Base-by-base conservation (phyloP, 2,329 filamentous ascomycete species). In the Acrodontium crateriforme region DNA sequence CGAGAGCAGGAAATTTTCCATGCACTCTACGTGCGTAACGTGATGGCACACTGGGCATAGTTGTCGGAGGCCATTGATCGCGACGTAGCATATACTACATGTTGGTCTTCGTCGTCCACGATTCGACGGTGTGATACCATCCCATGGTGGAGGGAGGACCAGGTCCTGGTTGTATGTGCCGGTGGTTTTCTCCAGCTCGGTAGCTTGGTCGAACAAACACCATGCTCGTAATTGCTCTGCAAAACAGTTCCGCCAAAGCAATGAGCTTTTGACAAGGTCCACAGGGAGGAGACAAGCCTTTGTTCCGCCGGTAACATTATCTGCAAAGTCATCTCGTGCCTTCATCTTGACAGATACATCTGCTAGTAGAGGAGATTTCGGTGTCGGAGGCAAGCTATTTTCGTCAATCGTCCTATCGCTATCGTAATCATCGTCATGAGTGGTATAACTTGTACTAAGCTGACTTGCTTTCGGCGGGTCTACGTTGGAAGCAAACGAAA, bases 211-310 rank as follows among this genome's bases (percentile, higher is more conserved):
- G 9, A 61, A 53, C 8, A 76, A 39, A 9, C 61, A 62, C 71
- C 71, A 75, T 6, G 65, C 60, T n/a, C 62, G 63, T 4, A 76
- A 56, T 30, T 71, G 54, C 25, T 71, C 55, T 3, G 71, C 68
- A 47, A 76, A 76, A 24, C 62, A 56, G 27, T 57, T 51, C 22
- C 69, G 62, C 53, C 73, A 77, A 2, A 60, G 54, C 5, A 50
- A 52, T 39, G 66, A 67, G 23, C 65, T 53, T 38, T 47, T 50
- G 12, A 60, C 56, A 24, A 65, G 58, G 7, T 53, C 54, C 24
- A 55, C 53, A 23, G 71, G 60, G 5, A 74, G 50, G 12, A 74
- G 49, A 9, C 64, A 56, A 11, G 56, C 49, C 29, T 56, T 56
- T 3, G 58, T 48, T 28, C 55, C 50, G 9, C 56, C 59, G 9